Base-by-base conservation (phyloP, 257 asterid genomes). In the Ilex asprella region DNA sequence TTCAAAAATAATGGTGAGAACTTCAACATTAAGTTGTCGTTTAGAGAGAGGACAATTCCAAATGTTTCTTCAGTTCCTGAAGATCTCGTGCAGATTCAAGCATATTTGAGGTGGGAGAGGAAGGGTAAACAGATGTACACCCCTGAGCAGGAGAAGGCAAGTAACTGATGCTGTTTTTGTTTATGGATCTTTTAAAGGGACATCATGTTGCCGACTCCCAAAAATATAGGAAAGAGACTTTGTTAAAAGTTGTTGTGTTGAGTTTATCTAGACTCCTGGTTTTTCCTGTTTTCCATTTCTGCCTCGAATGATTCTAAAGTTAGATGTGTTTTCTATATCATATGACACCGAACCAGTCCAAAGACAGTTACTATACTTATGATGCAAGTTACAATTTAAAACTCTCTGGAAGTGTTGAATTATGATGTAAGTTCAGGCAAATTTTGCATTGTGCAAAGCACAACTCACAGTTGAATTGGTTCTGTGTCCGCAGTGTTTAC, bases 21-120 rank as follows among this genome's bases (percentile, higher is more conserved):
- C 70, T 87, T 93, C 76, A 67, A 55, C 59, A 76, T 93, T 72
- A 67, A 77, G 43, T 68, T 93, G 60, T 85, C 96, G 10, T 63
- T 65, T 69, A 30, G 76, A 72, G 82, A 77, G 50, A 63, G 70
- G 63, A 67, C 62, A 54, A 66, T 70, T 62, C 56, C 80, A 66
- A 67, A 78, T 65, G 74, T 73, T 75, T 87, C 95, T 75, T 87
- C 95, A 2, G 84, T 87, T 59, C 96, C 99, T 27, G 99, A 89
- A 79, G 99, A 93, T 75, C 97, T 93, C 81, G 99, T 93, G 47
- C 94, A 87, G 83, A 54, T 87, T 73, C 99, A 89, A 71, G 86
- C 99, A 59, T 93, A 93, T 67, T 66, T 93, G 78, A 82, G 96
- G 82, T 89, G 99, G 99, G 99, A 89, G 84, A 84, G 90, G 70